Percentiles rank a stretch among this genome's conserved stretches.
These are phyloP conservation scores for Phytomonas sp. DNA, from an alignment of 208 protist species.

Conservation along the genomic window DNA sequence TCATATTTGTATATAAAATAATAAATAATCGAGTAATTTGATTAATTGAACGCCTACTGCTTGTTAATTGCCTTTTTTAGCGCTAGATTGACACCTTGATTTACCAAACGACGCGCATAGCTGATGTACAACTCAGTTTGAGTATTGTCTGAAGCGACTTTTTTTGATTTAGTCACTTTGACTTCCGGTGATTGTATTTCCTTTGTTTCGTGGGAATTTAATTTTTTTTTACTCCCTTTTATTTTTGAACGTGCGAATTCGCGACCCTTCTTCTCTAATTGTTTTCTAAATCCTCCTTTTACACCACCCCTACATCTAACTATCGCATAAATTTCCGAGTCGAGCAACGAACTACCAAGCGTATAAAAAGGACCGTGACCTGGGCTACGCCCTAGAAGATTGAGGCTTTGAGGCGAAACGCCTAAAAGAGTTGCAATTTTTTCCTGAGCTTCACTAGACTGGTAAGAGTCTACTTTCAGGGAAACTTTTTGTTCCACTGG, in stretches of 20 bases:
- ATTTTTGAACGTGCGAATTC: conserved; percentile 60
- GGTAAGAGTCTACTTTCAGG: conserved; percentile 1
- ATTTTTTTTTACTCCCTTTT: conserved; percentile 27
- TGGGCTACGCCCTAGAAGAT: background rate
- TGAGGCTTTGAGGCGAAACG: background rate
- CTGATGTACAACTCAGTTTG: conserved; percentile 5
- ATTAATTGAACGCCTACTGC: background rate
- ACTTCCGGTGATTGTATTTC: conserved; percentile 1
- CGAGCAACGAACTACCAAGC: background rate
- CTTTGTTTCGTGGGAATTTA: conserved; percentile 6
- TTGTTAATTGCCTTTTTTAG: conserved; percentile 11
- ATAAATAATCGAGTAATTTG: conserved; percentile 3
- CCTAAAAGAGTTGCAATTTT: background rate
- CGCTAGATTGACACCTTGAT: conserved; percentile 13
- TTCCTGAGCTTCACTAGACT: background rate
- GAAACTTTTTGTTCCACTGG: conserved; percentile 16
- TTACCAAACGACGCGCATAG: conserved; percentile 9
- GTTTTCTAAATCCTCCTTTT: conserved; percentile 80
- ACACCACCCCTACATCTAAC: conserved; percentile 39
- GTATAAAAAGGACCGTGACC: background rate
- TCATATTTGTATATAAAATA: background rate
- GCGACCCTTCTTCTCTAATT: conserved; percentile 78
- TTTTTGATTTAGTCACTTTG: background rate
- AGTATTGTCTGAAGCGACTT: background rate
- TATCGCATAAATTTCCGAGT: conserved; percentile 17